Percentiles rank a stretch among this genome's conserved stretches.
These are phyloP conservation scores for Candida endomychidarum DNA, from an alignment of 805 yeast genomes.

Conservation along the genomic window DNA sequence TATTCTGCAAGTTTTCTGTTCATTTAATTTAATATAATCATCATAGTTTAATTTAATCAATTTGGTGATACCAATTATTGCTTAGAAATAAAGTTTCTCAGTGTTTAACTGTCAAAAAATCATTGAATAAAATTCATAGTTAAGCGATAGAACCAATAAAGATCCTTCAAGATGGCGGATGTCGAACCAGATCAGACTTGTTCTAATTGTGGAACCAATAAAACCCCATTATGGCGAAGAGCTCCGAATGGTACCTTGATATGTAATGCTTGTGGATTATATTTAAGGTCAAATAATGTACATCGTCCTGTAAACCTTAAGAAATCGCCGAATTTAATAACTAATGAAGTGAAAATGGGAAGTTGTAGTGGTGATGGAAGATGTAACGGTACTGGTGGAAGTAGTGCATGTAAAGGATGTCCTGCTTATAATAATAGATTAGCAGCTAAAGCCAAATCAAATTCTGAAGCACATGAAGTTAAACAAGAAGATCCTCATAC, in stretches of 20 bases:
- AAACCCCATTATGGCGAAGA: slow-evolving; percentile 60
- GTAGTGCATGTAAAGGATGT: slow-evolving; percentile 76
- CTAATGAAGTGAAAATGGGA: slow-evolving; percentile 45
- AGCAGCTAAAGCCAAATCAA: slow-evolving; percentile 20
- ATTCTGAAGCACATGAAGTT: not conserved
- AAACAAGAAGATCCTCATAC: not conserved
- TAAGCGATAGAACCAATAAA: not conserved
- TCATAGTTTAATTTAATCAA: not conserved
- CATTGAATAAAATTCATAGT: not conserved
- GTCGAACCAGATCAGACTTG: slow-evolving; percentile 44
- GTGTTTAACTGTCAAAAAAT: too few species aligned
- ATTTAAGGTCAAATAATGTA: slow-evolving; percentile 57
- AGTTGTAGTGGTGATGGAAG: slow-evolving; percentile 74
- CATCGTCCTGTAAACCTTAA: slow-evolving; percentile 67
- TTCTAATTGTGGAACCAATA: slow-evolving; percentile 54
- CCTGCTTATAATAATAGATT: slow-evolving; percentile 79
- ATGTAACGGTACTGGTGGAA: slow-evolving; percentile 88
- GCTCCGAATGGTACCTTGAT: slow-evolving; percentile 56
- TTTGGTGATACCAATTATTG: too few species aligned
- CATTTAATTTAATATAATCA: not conserved
- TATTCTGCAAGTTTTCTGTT: not conserved
- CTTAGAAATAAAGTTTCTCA: too few species aligned
- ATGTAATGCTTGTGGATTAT: slow-evolving; percentile 62
- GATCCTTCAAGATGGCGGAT: slow-evolving; percentile 4
- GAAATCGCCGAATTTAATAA: slow-evolving; percentile 52